Conservation (phyloP, 345 rosid species). For the Eucalyptus caleyi region DNA sequence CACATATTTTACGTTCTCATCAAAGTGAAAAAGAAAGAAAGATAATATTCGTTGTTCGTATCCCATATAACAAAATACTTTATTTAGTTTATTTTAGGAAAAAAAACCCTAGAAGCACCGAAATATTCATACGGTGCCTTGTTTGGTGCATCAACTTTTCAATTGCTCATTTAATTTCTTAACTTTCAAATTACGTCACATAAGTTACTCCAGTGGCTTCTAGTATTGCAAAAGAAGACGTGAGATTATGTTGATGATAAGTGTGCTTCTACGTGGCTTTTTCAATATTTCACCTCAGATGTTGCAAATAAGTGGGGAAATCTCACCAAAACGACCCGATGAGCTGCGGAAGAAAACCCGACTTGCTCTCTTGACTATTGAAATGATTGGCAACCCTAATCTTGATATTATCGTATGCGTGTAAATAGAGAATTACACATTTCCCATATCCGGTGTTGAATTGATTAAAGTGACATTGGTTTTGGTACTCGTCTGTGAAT, state of each 20-base stretch:
- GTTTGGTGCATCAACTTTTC: background rate
- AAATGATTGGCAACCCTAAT: background rate
- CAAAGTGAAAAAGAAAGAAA: no score
- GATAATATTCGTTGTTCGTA: background rate
- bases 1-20: no score
- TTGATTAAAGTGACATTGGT: background rate
- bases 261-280: background rate
- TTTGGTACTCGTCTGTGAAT: background rate
- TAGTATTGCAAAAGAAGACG: background rate
- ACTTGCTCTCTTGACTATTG: background rate
- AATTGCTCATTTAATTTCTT: background rate
- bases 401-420: background rate
- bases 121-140: background rate
- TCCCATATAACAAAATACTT: no score
- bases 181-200: no score
- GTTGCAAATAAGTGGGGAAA: background rate
- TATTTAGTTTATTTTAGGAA: background rate
- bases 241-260: background rate
- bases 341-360: background rate
- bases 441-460: background rate
- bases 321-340: background rate
- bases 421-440: background rate
- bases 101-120: background rate
- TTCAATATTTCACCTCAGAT: background rate
- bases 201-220: background rate